Evolutionary conservation across 441 rosid genomes (phyloP).

Genomic region (Sinapis alba): DNA sequence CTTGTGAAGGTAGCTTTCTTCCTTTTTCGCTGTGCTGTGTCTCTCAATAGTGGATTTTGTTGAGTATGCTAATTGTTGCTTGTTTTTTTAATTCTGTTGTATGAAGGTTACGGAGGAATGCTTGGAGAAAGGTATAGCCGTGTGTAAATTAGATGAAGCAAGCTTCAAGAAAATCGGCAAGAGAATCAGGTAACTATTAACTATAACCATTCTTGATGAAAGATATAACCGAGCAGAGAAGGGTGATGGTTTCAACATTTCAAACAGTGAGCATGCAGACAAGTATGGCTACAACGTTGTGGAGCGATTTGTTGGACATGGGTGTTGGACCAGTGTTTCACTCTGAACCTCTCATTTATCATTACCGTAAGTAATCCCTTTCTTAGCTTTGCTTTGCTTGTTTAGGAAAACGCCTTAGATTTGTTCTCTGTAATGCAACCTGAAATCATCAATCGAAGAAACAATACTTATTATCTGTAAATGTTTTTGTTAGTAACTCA

Average conservation of each 20-base stretch:
- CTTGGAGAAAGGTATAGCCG: slow-evolving; percentile 83
- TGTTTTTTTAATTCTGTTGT: slow-evolving; percentile 16
- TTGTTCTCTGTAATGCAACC: background rate
- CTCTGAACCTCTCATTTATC: slow-evolving; percentile 77
- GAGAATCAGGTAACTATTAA: slow-evolving; percentile 61
- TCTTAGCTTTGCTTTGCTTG: background rate
- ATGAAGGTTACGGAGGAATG: slow-evolving; percentile 94
- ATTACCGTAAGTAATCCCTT: slow-evolving; percentile 56
- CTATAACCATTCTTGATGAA: slow-evolving; percentile 9
- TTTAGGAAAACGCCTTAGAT: background rate
- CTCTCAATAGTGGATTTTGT: background rate
- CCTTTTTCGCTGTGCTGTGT: background rate
- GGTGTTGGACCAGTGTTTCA: slow-evolving; percentile 84
- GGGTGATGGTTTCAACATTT: slow-evolving; percentile 18
- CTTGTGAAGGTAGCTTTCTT: slow-evolving; percentile 55
- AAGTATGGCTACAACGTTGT: slow-evolving; percentile 83
- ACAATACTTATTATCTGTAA: background rate
- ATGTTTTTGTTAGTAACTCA: background rate
- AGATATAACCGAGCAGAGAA: background rate
- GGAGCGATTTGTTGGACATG: slow-evolving; percentile 95
- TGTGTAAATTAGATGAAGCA: slow-evolving; percentile 87
- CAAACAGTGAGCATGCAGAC: slow-evolving; percentile 83
- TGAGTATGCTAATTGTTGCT: background rate
- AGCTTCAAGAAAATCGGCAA: slow-evolving; percentile 89
- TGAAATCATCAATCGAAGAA: background rate